Base-by-base conservation (phyloP, 208 protist genomes). In the Acanthamoeba rhysodes region DNA sequence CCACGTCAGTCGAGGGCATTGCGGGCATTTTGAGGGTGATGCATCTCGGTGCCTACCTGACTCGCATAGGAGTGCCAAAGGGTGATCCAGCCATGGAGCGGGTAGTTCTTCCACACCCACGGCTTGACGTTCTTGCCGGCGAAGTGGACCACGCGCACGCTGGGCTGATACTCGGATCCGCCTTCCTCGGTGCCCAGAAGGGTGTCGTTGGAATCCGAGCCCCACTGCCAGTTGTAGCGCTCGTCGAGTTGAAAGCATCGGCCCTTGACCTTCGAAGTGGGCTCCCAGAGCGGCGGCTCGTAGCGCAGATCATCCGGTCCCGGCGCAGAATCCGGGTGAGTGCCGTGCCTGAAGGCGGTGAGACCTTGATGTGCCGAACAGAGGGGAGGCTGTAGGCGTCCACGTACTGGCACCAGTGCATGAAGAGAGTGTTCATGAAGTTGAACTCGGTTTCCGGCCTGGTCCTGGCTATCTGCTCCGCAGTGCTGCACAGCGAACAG, bases 181-280 rank as follows among this genome's bases (percentile, higher is more conserved):
- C n/a, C 24, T 9, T 59, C 48, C 22, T 87, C 27, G 24, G 50
- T 29, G 2, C 78, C 78, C 2, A 87, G 8, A 12, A 87, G 78
- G 9, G 48, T 34, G 50, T 87, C 78, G 27, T n/a, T 34, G 27
- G 24, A 53, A 32, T 87, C 78, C 18, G 78, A 62, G 9, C 78
- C 78, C 78, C 78, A 87, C n/a, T 87, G 78, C 78, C 78, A 87
- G 78, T 87, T 87, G 50, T 87, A 87, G 37, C 27, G 18, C 27
- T 37, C 45, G 14, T 87, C 50, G 24, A 87, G 78, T 22, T 59
- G 78, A 37, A 41, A 87, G n/a, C 78, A 87, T 1, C 41, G 72
- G 29, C 45, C 22, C n/a, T 53, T 9, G 45, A 9, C 57, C 45
- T 87, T 3, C 24, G 24, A 10, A 20, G 24, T 32, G 78, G 78